Evolutionary conservation across 2,329 filamentous ascomycete species (phyloP).

Genomic region (Cordyceps cateniannulata): DNA sequence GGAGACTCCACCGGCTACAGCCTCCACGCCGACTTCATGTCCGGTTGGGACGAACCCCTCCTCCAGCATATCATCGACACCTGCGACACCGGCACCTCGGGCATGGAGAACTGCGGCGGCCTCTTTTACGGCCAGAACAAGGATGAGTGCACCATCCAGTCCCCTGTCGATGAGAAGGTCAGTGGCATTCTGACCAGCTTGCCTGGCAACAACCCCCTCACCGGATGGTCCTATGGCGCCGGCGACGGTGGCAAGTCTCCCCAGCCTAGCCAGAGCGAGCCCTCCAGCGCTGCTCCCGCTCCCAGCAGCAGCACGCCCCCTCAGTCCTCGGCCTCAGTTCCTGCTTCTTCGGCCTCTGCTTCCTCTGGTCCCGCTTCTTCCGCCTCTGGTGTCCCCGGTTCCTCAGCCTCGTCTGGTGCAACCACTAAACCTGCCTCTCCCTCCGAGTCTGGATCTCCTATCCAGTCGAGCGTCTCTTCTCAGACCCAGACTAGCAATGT

Average conservation of each 20-base stretch:
- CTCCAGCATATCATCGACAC: slow-evolving; percentile 62
- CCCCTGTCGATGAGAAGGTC: slow-evolving; percentile 40
- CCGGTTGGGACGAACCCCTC: slow-evolving; percentile 61
- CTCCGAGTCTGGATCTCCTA: neutral
- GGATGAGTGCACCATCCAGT: slow-evolving; percentile 43
- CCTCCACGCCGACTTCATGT: slow-evolving; percentile 66
- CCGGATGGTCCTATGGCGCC: slow-evolving; percentile 42
- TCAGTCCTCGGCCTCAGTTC: neutral
- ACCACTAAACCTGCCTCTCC: slow-evolving; percentile 1
- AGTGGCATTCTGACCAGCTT: slow-evolving; percentile 39
- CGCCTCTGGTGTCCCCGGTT: neutral
- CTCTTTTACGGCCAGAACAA: slow-evolving; percentile 48
- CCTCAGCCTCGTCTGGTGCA: neutral
- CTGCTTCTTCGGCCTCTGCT: neutral
- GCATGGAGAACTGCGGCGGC: slow-evolving; percentile 57
- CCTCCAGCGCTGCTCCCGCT: neutral
- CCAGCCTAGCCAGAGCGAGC: neutral
- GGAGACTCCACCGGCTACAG: slow-evolving; percentile 66
- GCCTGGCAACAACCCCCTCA: slow-evolving; percentile 50
- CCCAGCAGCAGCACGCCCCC: neutral
- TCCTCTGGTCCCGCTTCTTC: neutral
- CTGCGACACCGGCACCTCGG: slow-evolving; percentile 53
- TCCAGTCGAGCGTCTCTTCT: neutral
- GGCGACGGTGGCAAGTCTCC: neutral
- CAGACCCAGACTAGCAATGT: neutral